phyloP scores from a whole-genome alignment of 164 flowering plant species.

The Santalum album region DNA sequence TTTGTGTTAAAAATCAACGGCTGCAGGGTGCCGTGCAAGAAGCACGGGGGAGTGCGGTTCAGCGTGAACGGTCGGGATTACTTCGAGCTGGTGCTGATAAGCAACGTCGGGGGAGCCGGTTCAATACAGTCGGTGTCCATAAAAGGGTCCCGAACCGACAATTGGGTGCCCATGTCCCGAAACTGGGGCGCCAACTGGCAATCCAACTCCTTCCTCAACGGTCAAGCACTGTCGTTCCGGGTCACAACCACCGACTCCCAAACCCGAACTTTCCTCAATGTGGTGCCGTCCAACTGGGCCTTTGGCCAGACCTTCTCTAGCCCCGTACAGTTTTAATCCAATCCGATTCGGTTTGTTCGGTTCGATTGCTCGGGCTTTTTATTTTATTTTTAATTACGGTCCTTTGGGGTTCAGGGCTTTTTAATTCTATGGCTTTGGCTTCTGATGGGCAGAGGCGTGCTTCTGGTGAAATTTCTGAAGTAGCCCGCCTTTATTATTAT shows the following conservation, averaged over 20 bases:
- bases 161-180: slow-evolving; percentile 85
- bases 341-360: too few relatives aligned
- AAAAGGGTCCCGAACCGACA: slow-evolving; percentile 50
- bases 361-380: too few relatives aligned
- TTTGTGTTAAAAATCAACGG: neutral
- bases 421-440: slow-evolving; percentile 12
- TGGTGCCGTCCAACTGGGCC: slow-evolving; percentile 59
- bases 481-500: slow-evolving; percentile 41
- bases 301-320: slow-evolving; percentile 81
- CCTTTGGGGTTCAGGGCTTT: too few relatives aligned
- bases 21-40: slow-evolving; percentile 81
- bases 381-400: too few relatives aligned
- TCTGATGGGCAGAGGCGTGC: slow-evolving; percentile 51
- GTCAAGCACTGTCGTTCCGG: slow-evolving; percentile 76
- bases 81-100: slow-evolving; percentile 75
- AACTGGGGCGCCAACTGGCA: slow-evolving; percentile 99
- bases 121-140: slow-evolving; percentile 50
- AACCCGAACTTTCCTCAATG: slow-evolving; percentile 33
- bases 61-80: slow-evolving; percentile 72
- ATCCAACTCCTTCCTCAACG: slow-evolving; percentile 60
- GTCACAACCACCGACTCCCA: slow-evolving; percentile 69
- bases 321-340: slow-evolving; percentile 45
- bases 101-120: slow-evolving; percentile 72
- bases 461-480: slow-evolving; percentile 17
- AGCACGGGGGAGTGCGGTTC: slow-evolving; percentile 80